Evolutionary conservation across 2,329 filamentous ascomycete species (phyloP).

Genomic region (Monosporascus sp.): DNA sequence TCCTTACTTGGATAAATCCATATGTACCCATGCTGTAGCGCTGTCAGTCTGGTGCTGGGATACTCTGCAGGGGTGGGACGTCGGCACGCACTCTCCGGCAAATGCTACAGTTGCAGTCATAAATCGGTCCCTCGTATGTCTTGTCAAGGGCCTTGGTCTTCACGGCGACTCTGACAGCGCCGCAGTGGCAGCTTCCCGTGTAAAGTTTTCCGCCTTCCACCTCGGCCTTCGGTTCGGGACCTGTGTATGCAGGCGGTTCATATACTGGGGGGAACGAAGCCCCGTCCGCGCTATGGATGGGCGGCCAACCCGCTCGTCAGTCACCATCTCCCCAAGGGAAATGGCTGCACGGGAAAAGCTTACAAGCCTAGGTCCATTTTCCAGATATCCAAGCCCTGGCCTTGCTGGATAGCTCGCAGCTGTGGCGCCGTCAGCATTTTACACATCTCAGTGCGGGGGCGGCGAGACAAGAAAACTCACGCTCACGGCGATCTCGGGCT

Average conservation of each 20-base stretch:
- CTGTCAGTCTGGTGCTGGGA: neutral
- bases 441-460: neutral
- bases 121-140: slow-evolving; percentile 23
- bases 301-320: neutral
- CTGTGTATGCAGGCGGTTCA: slow-evolving; percentile 32
- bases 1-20: slow-evolving; percentile 39
- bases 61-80: neutral
- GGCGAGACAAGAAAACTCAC: slow-evolving; percentile 22
- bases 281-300: slow-evolving; percentile 33
- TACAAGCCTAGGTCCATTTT: slow-evolving; percentile 32
- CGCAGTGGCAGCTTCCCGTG: slow-evolving; percentile 50
- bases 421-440: slow-evolving; percentile 15
- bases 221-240: slow-evolving; percentile 32
- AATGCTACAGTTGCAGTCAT: slow-evolving; percentile 48
- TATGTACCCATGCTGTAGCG: slow-evolving; percentile 32
- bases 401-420: slow-evolving; percentile 35
- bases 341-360: slow-evolving; percentile 7
- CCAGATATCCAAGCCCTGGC: slow-evolving; percentile 37
- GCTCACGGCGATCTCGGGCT: slow-evolving; percentile 35
- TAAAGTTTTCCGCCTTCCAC: slow-evolving; percentile 36
- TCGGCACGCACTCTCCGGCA: slow-evolving; percentile 33
- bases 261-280: slow-evolving; percentile 27
- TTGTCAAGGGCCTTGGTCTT: slow-evolving; percentile 37
- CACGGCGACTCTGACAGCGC: slow-evolving; percentile 39
- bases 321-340: neutral